Conservation (phyloP, 1,284 basidiomycete genomes). For the Sanghuangporus sanghuang region DNA sequence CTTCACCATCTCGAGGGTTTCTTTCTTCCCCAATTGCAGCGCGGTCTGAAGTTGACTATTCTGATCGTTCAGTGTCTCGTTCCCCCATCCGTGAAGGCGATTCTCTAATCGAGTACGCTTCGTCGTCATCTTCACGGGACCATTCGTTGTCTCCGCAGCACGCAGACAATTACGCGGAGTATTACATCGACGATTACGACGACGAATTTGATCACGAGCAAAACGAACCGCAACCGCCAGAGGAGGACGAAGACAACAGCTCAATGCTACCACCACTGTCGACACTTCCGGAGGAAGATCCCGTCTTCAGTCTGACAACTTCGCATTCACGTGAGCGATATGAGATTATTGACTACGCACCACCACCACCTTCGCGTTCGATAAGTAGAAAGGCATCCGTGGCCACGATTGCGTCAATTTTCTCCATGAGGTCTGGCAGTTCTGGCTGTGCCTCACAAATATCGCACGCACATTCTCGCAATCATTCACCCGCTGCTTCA, state of each 20-base stretch:
- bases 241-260: slow-evolving; percentile 12
- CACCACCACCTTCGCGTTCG: neutral
- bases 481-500: neutral
- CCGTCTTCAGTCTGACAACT: slow-evolving; percentile 11
- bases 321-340: neutral
- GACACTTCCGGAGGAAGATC: slow-evolving; percentile 13
- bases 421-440: slow-evolving; percentile 4
- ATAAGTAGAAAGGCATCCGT: slow-evolving; percentile 13
- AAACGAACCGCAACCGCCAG: neutral
- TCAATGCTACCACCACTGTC: slow-evolving; percentile 17
- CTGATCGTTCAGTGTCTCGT: neutral
- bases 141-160: neutral
- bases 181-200: slow-evolving; percentile 4
- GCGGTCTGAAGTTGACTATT: neutral
- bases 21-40: neutral
- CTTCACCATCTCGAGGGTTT: neutral
- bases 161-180: neutral
- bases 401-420: slow-evolving; percentile 1
- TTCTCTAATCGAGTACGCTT: neutral
- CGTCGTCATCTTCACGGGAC: neutral
- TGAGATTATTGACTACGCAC: neutral
- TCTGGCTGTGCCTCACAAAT: neutral
- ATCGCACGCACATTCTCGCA: neutral
- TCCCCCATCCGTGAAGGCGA: neutral
- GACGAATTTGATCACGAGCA: neutral